Evolutionary conservation across 345 rosid genomes (phyloP).

Genomic region (Eucalyptus virginea): DNA sequence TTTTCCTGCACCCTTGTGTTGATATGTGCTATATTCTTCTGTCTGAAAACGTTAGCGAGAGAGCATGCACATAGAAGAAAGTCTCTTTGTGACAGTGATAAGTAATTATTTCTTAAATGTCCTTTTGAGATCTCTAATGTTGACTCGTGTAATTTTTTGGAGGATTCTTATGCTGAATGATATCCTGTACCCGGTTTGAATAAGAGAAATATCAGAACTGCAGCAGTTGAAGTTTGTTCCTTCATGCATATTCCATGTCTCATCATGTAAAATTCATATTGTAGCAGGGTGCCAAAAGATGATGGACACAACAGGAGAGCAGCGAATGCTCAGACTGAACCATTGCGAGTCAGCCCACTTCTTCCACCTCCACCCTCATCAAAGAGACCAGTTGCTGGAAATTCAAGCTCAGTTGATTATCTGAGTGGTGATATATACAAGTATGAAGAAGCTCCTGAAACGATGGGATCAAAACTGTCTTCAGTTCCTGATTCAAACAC

Average conservation of each 20-base stretch:
- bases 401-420: slow-evolving; percentile 46
- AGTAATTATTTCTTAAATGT: background rate
- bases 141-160: background rate
- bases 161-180: background rate
- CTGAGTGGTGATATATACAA: slow-evolving; percentile 89
- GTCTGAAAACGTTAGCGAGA: background rate
- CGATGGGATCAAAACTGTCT: slow-evolving; percentile 7
- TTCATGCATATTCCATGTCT: background rate
- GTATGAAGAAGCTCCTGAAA: slow-evolving; percentile 28
- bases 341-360: slow-evolving; percentile 26
- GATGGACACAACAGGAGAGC: slow-evolving; percentile 33
- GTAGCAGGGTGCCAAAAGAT: slow-evolving; percentile 57
- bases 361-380: slow-evolving; percentile 88
- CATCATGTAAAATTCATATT: background rate
- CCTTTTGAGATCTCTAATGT: background rate
- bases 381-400: slow-evolving; percentile 44
- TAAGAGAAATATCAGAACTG: background rate
- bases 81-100: background rate
- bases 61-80: background rate
- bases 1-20: background rate
- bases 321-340: slow-evolving; percentile 11
- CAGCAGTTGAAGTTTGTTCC: background rate
- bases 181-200: background rate
- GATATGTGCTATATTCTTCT: background rate
- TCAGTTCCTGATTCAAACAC: slow-evolving; percentile 14